These are phyloP conservation scores for Centrapalus pauciflorus DNA, from an alignment of 129 eudicot species.

Conservation along the genomic window DNA sequence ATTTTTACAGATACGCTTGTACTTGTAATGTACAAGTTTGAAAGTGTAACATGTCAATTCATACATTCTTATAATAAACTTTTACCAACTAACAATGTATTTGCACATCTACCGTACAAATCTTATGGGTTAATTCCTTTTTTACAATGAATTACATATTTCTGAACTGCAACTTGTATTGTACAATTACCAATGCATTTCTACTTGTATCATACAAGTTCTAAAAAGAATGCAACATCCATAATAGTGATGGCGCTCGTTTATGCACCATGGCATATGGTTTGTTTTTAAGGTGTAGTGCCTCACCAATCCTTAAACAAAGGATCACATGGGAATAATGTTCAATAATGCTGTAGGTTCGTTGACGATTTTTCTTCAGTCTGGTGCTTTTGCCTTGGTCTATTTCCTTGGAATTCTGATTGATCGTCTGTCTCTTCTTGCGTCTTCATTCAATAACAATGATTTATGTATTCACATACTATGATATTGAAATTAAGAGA, in stretches of 20 bases:
- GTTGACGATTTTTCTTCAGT: neutral
- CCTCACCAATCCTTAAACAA: neutral
- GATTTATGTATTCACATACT: neutral
- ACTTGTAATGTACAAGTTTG: neutral
- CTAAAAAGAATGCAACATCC: neutral
- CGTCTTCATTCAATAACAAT: too few species aligned
- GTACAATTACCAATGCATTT: neutral
- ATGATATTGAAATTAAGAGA: neutral
- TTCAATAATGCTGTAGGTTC: neutral
- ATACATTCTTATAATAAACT: neutral
- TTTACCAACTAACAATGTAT: neutral
- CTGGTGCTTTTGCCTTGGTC: neutral
- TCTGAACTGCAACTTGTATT: neutral
- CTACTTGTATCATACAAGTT: neutral
- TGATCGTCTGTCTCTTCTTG: neutral
- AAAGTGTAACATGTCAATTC: neutral
- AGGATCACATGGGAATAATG: too few species aligned
- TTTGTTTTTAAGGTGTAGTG: neutral
- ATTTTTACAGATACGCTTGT: neutral
- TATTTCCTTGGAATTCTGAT: neutral
- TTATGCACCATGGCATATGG: neutral
- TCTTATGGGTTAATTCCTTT: neutral
- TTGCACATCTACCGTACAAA: neutral
- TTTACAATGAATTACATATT: neutral
- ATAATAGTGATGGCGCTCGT: neutral